Evolutionary conservation across 805 yeast species (phyloP).

Genomic region (Barnettozyma californica): DNA sequence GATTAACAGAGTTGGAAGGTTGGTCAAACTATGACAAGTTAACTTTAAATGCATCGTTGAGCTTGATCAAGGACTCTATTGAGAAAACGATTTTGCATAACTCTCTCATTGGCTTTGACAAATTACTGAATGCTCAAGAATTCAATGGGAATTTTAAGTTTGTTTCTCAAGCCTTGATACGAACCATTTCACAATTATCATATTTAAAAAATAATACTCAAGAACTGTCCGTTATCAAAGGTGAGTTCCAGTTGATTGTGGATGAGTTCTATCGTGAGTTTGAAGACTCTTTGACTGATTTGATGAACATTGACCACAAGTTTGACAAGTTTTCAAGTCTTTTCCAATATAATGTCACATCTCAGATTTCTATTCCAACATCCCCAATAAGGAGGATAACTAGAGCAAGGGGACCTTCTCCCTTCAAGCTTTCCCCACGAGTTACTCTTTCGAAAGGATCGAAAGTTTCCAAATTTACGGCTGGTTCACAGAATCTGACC

Average conservation of each 20-base stretch:
- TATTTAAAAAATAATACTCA: constrained; percentile 11
- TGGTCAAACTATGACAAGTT: constrained; percentile 47
- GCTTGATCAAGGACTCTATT: constrained; percentile 39
- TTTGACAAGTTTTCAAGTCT: constrained; percentile 31
- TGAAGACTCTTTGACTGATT: constrained; percentile 26
- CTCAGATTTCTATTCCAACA: constrained; percentile 22
- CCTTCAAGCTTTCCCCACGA: constrained; percentile 21
- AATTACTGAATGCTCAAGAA: constrained; percentile 29
- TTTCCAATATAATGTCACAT: constrained; percentile 17
- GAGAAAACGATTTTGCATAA: constrained; percentile 51
- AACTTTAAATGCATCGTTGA: constrained; percentile 36
- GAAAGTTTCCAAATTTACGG: constrained; percentile 12
- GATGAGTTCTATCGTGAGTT: constrained; percentile 20
- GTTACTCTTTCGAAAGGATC: constrained; percentile 18
- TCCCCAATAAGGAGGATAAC: constrained; percentile 23
- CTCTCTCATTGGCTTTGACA: constrained; percentile 53
- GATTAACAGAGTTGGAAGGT: constrained; percentile 46
- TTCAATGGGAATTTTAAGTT: constrained; percentile 23
- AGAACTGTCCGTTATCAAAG: constrained; percentile 13
- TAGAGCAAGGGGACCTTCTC: constrained; percentile 19
- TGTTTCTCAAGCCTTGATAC: constrained; percentile 11
- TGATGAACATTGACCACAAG: constrained; percentile 30
- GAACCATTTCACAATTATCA: constrained; percentile 12
- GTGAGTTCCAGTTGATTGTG: constrained; percentile 14
- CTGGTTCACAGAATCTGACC: constrained; percentile 14